Evolutionary conservation across 805 yeast genomes (phyloP).

Genomic region (Jamesozyma gamospora): DNA sequence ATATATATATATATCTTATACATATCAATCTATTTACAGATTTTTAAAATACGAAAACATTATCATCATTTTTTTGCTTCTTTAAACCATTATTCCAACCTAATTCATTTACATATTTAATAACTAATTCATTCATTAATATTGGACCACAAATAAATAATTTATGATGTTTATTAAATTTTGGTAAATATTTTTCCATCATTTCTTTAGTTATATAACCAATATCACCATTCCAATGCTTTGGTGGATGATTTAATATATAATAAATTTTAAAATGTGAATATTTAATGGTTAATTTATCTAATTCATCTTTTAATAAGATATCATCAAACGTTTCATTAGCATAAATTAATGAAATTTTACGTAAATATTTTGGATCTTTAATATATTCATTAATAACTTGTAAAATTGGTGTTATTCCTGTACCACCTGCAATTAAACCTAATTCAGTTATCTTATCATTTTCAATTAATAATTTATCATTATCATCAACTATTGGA

Average conservation of each 20-base stretch:
- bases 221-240: slow-evolving; percentile 44
- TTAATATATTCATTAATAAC: slow-evolving; percentile 62
- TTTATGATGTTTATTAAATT: slow-evolving; percentile 38
- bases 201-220: slow-evolving; percentile 58
- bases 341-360: slow-evolving; percentile 54
- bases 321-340: slow-evolving; percentile 73
- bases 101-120: slow-evolving; percentile 42
- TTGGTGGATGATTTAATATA: slow-evolving; percentile 42
- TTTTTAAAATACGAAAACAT: slow-evolving; percentile 5
- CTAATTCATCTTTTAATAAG: slow-evolving; percentile 59
- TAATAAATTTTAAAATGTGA: slow-evolving; percentile 56
- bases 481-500: slow-evolving; percentile 65
- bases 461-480: too few species aligned
- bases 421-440: slow-evolving; percentile 78
- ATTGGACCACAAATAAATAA: slow-evolving; percentile 69
- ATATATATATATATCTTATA: too few species aligned
- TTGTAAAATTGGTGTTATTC: slow-evolving; percentile 84
- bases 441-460: slow-evolving; percentile 56
- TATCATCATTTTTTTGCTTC: slow-evolving; percentile 1
- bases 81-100: slow-evolving; percentile 42
- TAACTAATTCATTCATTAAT: slow-evolving; percentile 48
- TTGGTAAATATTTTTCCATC: slow-evolving; percentile 45
- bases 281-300: slow-evolving; percentile 53
- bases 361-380: slow-evolving; percentile 54
- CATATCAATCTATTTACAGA: too few species aligned